Evolutionary conservation across 2,329 filamentous ascomycete genomes (phyloP), one percentile per base, ranked within the genome.

Genomic region (Furcasterigmium furcatum): DNA sequence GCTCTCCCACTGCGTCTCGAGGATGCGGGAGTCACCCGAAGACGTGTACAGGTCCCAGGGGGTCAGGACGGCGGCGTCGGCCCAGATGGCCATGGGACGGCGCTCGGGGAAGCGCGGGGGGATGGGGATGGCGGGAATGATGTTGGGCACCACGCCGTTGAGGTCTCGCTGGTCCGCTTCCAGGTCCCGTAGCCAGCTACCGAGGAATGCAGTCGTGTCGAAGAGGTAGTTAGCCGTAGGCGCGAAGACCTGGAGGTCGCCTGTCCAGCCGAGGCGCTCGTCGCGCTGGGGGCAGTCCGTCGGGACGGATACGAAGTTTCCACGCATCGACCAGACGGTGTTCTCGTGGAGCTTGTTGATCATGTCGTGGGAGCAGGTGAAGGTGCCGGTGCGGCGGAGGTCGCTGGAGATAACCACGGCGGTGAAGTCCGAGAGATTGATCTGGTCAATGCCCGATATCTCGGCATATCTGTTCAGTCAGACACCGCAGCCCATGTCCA

Each of bases 391-490:
- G 5, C 39, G n/a, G 3, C 39, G 25, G 8, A 41, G 6, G 25
- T 41, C 39, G 9, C 24, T 29, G 18, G 39, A 41, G 16, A 41
- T 41, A 18, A 41, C 39, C 24, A 41, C 10, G 39, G 16, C 39
- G 8, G 39, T 41, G 12, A 41, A 41, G 25, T 41, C 39, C 64
- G 4, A 73, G 56, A 29, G 62, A 48, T 51, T 71, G 70, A 14
- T 70, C 7, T 47, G 50, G 14, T 44, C 38, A 44, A 36, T 63
- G 46, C 8, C 53, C 4, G n/a, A 29, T n/a, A 41, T 20, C 25
- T 72, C 52, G 4, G 66, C 70, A 41, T 63, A 72, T n/a, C 5
- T 58, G 19, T n/a, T n/a, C 68, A 66, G 2, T 69, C n/a, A n/a
- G n/a, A n/a, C n/a, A n/a, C n/a, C n/a, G n/a, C n/a, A n/a, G n/a